Base-by-base conservation (phyloP, 257 asterid species). In the Gentiana dahurica region DNA sequence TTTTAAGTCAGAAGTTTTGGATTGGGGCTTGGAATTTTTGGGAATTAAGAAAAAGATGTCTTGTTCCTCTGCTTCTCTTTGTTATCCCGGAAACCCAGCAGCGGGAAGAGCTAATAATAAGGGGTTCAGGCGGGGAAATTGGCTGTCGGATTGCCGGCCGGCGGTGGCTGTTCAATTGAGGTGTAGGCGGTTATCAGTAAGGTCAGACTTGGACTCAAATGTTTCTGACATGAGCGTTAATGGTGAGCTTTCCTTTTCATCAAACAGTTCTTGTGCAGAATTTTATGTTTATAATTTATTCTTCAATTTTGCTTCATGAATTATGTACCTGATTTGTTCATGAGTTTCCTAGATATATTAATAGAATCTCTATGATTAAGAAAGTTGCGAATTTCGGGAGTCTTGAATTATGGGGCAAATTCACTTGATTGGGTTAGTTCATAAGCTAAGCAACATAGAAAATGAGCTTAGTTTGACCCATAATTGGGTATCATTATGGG, bases 171-270 rank as follows among this genome's bases (percentile, higher is more conserved):
- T 57, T 55, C 84, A 61, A 67, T 61, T 65, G 68, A 74, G 72
- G 61, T 55, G 68, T 55, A 77, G 82, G 49, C 79, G 76, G 64
- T 62, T 72, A 64, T 38, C 72, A 53, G 54, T 81, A 55, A 95
- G 95, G 43, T 78, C 85, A 53, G 94, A 85, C 70, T 83, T 92
- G 94, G 85, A 92, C 59, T 75, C 97, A 1, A 85, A 79, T 73
- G 95, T 88, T 44, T 92, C 97, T 49, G 97, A 92, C 68, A 88
- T 92, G 98, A 71, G 93, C 13, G 63, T 55, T 32, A 88, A 87
- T 50, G 97, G 98, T 92, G 74, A 65, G 8, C 33, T 39, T 49
- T 54, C 38, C 3, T 45, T 45, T 4, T 38, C 24, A 38, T 6
- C 36, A 36, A 34, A 6, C 33, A 34, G 7, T 57, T 5, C 13